phyloP scores from a whole-genome alignment of 331 rosid species.

The Prunus yedoensis region DNA sequence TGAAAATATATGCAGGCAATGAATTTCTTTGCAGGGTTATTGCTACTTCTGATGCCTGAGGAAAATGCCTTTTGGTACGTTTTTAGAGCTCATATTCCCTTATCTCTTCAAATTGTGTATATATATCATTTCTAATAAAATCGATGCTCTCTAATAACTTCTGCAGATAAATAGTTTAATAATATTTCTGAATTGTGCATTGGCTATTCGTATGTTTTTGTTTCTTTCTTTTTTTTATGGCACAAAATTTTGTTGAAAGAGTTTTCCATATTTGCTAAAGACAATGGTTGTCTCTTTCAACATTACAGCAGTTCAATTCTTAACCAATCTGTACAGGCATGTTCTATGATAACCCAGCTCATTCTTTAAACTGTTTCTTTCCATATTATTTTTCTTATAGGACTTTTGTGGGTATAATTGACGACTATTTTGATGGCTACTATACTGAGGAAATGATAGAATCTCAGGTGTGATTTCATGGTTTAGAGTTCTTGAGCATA shows the following conservation, averaged over 20 bases:
- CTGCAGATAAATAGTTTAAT: neutral
- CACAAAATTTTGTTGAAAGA: neutral
- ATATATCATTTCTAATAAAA: neutral
- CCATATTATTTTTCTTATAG: constrained; percentile 32
- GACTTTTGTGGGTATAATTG: constrained; percentile 81
- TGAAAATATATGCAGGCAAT: constrained; percentile 69
- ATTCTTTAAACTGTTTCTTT: constrained; percentile 26
- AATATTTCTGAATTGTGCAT: constrained; percentile 1
- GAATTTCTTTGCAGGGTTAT: constrained; percentile 92
- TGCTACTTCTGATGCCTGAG: constrained; percentile 91
- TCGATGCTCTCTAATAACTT: neutral
- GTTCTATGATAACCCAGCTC: neutral
- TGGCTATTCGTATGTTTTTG: neutral
- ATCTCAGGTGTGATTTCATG: constrained; percentile 66
- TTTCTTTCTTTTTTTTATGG: constrained; percentile 2
- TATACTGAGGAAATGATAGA: constrained; percentile 95
- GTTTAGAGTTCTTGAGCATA: neutral
- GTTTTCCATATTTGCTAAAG: neutral
- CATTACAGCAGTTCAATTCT: constrained; percentile 9
- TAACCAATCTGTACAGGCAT: constrained; percentile 1
- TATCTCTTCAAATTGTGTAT: neutral
- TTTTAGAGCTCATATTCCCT: constrained; percentile 5
- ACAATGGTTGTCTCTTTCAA: constrained; percentile 20
- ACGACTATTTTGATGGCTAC: constrained; percentile 85
- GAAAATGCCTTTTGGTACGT: constrained; percentile 98